Evolutionary conservation across 2,329 filamentous ascomycete species (phyloP), one percentile per base, ranked within the genome.

Genomic region (Alternaria viburni): DNA sequence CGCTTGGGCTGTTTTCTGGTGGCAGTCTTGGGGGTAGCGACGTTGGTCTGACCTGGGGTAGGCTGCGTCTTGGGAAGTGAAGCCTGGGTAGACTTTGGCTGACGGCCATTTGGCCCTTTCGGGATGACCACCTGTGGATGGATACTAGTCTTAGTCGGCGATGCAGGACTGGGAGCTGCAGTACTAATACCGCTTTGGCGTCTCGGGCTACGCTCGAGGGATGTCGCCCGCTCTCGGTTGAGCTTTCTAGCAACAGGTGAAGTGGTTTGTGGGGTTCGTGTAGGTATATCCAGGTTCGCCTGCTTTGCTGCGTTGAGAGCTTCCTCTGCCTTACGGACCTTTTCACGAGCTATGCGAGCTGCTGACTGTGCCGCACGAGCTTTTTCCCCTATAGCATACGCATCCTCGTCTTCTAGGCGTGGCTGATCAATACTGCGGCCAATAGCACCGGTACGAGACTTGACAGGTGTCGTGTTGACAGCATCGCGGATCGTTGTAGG

Each of bases 391-490:
- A 15, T 17, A 11, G 7, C n/a, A 25, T 15, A 26, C 23, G 43
- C 17, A 11, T 25, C 10, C 4, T 59, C 26, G 17, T 36, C 41
- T 46, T 41, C 15, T 32, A 17, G 10, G 19, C 13, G 36, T 41
- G 32, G 13, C 15, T 36, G 19, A 6, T 45, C 26, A 47, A n/a
- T n/a, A 25, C 11, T 54, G 25, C 23, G 36, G 13, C 11, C 23
- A 8, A 12, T 23, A 12, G 7, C 6, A 28, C 10, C 10, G 7
- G 23, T 46, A 17, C 55, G 57, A 21, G 26, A 12, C 28, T 56
- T 68, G n/a, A 54, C 62, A 10, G 68, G 68, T 49, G 67, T 65
- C 26, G 25, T 49, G 30, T 68, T 68, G 2, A 69, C 32, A 30
- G 65, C 58, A 41, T 28, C 55, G 15, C 66, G 66, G 19, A 68